Conservation (phyloP, 805 yeast species). For the Monosporozyma solicola region DNA sequence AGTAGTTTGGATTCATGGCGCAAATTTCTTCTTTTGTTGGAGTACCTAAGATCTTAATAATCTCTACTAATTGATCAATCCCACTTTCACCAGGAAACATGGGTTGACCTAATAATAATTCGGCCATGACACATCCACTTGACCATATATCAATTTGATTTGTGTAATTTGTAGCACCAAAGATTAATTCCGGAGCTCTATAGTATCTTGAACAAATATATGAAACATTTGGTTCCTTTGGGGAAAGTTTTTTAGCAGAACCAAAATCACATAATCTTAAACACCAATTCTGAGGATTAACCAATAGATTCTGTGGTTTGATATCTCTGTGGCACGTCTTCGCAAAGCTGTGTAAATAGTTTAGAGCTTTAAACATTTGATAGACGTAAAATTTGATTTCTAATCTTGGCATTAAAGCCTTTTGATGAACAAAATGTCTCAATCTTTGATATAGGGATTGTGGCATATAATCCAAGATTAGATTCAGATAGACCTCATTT, state of each 20-base stretch:
- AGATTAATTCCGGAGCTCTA: constrained; percentile 94
- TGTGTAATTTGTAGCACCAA: constrained; percentile 94
- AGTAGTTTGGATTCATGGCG: constrained; percentile 93
- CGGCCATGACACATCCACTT: constrained; percentile 97
- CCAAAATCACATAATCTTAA: constrained; percentile 96
- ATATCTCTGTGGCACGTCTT: constrained; percentile 89
- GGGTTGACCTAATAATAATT: constrained; percentile 89
- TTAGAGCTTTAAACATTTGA: constrained; percentile 66
- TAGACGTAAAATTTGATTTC: constrained; percentile 82
- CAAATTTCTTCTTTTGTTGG: constrained; percentile 87
- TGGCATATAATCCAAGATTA: constrained; percentile 90
- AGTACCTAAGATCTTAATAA: constrained; percentile 90
- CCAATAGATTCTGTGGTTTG: constrained; percentile 82
- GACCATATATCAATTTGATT: constrained; percentile 97
- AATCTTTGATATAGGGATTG: constrained; percentile 89
- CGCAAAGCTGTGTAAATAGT: constrained; percentile 68
- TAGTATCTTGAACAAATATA: constrained; percentile 95
- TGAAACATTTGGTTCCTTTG: constrained; percentile 88
- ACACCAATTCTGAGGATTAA: constrained; percentile 77
- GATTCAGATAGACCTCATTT: constrained; percentile 61
- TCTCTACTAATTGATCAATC: constrained; percentile 93
- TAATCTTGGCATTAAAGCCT: constrained; percentile 74
- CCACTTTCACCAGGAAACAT: constrained; percentile 97
- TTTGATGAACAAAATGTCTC: constrained; percentile 69
- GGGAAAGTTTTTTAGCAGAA: constrained; percentile 81